Evolutionary conservation across 257 asterid genomes (phyloP), one percentile per base, ranked within the genome.

Genomic region (Primulina tabacum): DNA sequence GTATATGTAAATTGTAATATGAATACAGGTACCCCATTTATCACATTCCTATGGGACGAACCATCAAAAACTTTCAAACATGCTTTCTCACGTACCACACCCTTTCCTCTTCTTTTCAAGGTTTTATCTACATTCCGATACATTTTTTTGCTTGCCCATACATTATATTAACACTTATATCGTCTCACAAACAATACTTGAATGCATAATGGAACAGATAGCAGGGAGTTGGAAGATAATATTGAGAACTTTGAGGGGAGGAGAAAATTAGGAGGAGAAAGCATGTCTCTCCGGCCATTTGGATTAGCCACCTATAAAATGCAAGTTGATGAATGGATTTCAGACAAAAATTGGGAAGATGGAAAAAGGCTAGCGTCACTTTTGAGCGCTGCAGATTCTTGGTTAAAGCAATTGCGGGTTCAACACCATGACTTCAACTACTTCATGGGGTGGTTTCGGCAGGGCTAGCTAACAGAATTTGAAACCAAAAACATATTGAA

Each of bases 361-460:
- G 76, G 74, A 8, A 89, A 86, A 79, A 83, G 81, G 80, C 72
- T 88, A 30, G 77, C 71, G 33, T 84, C 93, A 2, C 89, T 92
- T 7, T 80, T 73, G 74, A 87, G 97, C 66, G 98, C 78, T 64
- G 95, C 98, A 0, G 97, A 92, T 72, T 92, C 96, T 0, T 90
- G 97, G 98, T 89, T 92, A 73, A 92, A 88, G 97, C 98, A 90
- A 71, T 65, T 92, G 57, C 79, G 89, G 71, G 93, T 92, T 85
- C 94, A 88, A 64, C 98, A 92, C 78, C 98, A 86, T 33, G 97
- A 92, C 79, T 92, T 92, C 82, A 90, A 92, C 86, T 82, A 88
- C 83, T 88, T 92, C 93, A 86, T 77, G 73, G 94, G 97, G 65
- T 72, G 97, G 65, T 73, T 64, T 71, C 80, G 89, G 64, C 92